Evolutionary conservation across 139 green algal species (phyloP), one percentile per base, ranked within the genome.

Genomic region (Haematococcus sp.): DNA sequence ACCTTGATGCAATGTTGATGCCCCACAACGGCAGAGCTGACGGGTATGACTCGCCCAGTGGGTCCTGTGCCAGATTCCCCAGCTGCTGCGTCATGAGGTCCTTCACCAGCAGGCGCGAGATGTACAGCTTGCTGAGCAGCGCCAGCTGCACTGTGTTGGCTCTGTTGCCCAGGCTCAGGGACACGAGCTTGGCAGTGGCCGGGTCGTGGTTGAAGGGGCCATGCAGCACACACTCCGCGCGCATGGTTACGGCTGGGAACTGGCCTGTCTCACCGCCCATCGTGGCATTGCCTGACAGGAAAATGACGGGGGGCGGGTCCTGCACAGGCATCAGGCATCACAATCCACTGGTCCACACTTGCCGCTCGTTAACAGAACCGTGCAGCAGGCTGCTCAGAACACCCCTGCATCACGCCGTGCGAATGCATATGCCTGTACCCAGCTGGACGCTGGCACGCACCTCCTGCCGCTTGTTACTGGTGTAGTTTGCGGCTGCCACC

Each of bases 1-100:
- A 65, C 58, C 58, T 65, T 17, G 58, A 65, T 15, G 28, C 27
- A n/a, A 65, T 65, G 58, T 35, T 65, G 25, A 65, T 65, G 58
- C 58, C 28, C 58, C 58, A 65, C n/a, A 65, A n/a, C 3, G 58
- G 58, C 58, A 65, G 58, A 3, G 58, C 58, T 4, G 58, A 34
- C 11, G 3, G 16, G 58, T 65, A 65, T 3, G 20, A 34, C 20
- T 34, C 11, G n/a, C 27, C 58, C 3, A 27, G 25, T 3, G 58
- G 25, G 25, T 65, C 58, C n/a, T 34, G 23, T 3, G 25, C 11
- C 27, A 34, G 58, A 65, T n/a, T 65, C 4, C 58, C 28, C 58
- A 35, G 58, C 25, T 17, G 58, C 58, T 65, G 58, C n/a, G 28
- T 11, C 11, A 65, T 65, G 3, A 34, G 58, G 15, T 27, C 11